phyloP scores from a whole-genome alignment of 148 eudicot genomes.

The Beta vulgaris region DNA sequence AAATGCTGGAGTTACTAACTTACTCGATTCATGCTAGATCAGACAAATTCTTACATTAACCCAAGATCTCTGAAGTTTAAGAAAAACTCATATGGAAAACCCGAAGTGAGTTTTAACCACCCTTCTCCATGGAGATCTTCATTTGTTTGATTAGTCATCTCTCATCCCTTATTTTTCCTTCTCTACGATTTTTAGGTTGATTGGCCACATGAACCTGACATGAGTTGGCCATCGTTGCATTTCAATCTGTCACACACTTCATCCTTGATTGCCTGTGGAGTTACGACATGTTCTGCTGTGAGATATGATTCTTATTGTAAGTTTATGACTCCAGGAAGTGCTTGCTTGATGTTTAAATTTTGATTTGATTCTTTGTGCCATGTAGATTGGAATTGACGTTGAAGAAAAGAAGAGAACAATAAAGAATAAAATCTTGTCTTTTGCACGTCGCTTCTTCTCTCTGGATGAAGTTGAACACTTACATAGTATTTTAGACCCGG shows the following conservation, averaged over 20 bases:
- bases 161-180: background rate
- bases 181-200: conserved; percentile 43
- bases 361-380: background rate
- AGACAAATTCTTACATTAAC: conserved; percentile 47
- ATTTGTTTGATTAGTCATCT: background rate
- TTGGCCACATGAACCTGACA: conserved; percentile 44
- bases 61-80: conserved; percentile 67
- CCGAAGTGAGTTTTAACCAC: conserved; percentile 53
- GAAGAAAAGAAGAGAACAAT: conserved; percentile 68
- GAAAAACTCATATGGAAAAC: conserved; percentile 80
- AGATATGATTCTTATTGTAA: conserved; percentile 3
- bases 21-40: conserved; percentile 61
- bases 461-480: conserved; percentile 58
- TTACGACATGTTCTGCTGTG: conserved; percentile 55
- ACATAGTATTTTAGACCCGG: conserved; percentile 53
- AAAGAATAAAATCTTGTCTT: conserved; percentile 54
- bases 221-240: conserved; percentile 49
- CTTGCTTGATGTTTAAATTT: conserved; percentile 6
- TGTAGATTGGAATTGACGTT: conserved; percentile 87
- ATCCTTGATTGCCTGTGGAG: conserved; percentile 86
- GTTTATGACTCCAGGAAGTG: background rate
- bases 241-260: conserved; percentile 89
- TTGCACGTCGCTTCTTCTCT: conserved; percentile 77
- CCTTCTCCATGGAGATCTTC: background rate
- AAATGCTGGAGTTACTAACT: conserved; percentile 2